Percentiles rank a stretch among this genome's conserved stretches.
These are phyloP conservation scores for Zygotorulaspora mrakii DNA, from an alignment of 1,139 yeast species.

Conservation along the genomic window DNA sequence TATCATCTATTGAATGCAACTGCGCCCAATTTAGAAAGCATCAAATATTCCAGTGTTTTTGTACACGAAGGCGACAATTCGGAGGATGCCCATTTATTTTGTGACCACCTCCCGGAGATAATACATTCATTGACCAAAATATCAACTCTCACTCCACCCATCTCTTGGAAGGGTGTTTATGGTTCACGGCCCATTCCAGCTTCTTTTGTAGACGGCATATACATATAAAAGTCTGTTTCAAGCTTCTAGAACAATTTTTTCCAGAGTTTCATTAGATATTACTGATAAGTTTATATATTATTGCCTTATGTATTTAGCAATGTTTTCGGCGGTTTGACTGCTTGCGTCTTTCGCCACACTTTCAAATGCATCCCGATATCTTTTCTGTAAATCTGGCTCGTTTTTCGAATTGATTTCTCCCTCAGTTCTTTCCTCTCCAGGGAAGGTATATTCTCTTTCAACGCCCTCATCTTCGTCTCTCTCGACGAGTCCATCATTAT, in stretches of 20 bases:
- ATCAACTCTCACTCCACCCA: conserved; percentile 43
- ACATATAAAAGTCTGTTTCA: conserved; percentile 6
- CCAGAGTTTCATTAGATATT: no score
- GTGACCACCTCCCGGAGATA: conserved; percentile 41
- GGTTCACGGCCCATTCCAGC: conserved; percentile 66
- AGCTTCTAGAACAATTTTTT: no score
- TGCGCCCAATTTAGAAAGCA: conserved; percentile 16
- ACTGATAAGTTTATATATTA: conserved; percentile 17
- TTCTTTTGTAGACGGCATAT: conserved; percentile 66
- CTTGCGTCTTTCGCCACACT: conserved; percentile 58
- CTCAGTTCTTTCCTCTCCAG: conserved; percentile 56
- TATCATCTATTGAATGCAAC: conserved; percentile 30
- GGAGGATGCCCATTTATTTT: conserved; percentile 61
- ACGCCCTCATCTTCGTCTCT: conserved; percentile 57
- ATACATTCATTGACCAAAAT: conserved; percentile 18
- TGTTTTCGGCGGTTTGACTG: conserved; percentile 64
- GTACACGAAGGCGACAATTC: conserved; percentile 91
- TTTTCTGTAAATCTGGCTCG: conserved; percentile 57
- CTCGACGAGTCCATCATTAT: conserved; percentile 57
- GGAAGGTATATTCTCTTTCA: conserved; percentile 70
- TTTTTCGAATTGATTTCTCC: conserved; percentile 53
- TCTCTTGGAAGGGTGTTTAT: conserved; percentile 82
- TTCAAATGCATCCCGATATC: conserved; percentile 71
- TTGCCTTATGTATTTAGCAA: conserved; percentile 58
- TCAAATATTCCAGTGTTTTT: conserved; percentile 40